phyloP scores from a whole-genome alignment of 805 yeast genomes.

The Ogataea haglerorum region DNA sequence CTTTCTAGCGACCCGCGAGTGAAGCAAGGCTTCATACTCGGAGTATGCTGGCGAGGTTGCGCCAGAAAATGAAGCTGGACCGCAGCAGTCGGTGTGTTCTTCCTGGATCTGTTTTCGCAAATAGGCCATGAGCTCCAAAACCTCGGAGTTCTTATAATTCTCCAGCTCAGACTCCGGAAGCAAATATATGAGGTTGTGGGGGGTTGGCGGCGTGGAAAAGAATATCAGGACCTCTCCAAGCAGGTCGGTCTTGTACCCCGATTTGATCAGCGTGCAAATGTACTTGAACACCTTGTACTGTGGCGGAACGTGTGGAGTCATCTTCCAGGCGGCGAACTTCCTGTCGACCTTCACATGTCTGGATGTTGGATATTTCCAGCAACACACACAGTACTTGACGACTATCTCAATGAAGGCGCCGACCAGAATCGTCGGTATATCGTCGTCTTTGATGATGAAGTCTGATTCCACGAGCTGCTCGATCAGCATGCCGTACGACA shows the following conservation, averaged over 20 bases:
- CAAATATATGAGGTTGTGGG: constrained; percentile 20
- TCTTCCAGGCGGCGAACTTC: constrained; percentile 34
- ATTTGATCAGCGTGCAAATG: constrained; percentile 11
- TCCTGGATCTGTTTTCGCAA: constrained; percentile 17
- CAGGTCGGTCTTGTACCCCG: constrained; percentile 22
- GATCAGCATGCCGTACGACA: constrained; percentile 37
- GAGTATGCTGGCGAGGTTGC: constrained; percentile 8
- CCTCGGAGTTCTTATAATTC: constrained; percentile 12
- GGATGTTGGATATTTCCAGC: constrained; percentile 36
- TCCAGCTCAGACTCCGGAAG: constrained; percentile 16
- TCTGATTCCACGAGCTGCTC: constrained; percentile 41
- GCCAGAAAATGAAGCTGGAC: constrained; percentile 1
- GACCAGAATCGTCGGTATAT: constrained; percentile 23
- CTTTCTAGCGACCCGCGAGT: constrained; percentile 6
- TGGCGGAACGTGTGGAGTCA: constrained; percentile 23
- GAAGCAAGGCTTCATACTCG: constrained; percentile 3
- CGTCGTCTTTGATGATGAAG: constrained; percentile 30
- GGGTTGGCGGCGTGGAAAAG: constrained; percentile 25
- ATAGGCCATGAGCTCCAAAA: constrained; percentile 18
- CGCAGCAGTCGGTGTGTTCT: constrained; percentile 24
- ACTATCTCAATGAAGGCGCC: constrained; percentile 39
- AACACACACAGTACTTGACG: constrained; percentile 43
- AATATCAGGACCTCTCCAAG: constrained; percentile 25
- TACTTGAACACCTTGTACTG: constrained; percentile 22
- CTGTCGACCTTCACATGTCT: constrained; percentile 20